These are phyloP conservation scores for Plantago rigida DNA, from an alignment of 305 asterid species.

Conservation along the genomic window DNA sequence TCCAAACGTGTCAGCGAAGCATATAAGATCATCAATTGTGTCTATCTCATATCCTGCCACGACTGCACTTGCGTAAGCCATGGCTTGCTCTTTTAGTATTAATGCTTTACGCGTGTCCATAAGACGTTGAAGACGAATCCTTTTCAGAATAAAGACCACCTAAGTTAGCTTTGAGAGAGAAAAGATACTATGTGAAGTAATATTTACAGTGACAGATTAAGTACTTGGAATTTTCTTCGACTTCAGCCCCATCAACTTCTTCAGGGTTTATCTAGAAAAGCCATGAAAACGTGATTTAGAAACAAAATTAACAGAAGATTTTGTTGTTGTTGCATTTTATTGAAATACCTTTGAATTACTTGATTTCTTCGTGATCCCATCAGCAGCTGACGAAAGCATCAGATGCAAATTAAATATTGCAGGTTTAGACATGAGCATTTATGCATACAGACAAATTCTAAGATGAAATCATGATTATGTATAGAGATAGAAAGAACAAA, in stretches of 20 bases:
- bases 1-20: constrained; percentile 68
- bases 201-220: constrained; percentile 17
- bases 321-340: constrained; percentile 1
- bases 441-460: constrained; percentile 10
- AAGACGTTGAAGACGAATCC: constrained; percentile 58
- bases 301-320: constrained; percentile 2
- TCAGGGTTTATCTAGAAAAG: constrained; percentile 37
- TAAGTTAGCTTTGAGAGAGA: constrained; percentile 17
- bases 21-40: constrained; percentile 53
- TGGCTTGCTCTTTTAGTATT: constrained; percentile 78
- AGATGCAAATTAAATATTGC: constrained; percentile 19
- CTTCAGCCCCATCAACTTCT: constrained; percentile 40
- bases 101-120: constrained; percentile 69
- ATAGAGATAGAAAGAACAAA: too few species aligned
- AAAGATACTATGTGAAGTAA: neutral
- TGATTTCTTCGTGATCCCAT: constrained; percentile 44
- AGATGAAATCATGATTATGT: neutral
- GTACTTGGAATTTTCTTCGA: constrained; percentile 67
- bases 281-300: constrained; percentile 23
- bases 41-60: constrained; percentile 82
- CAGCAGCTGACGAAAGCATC: constrained; percentile 33
- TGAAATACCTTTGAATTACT: constrained; percentile 42
- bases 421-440: neutral
- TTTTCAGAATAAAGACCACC: constrained; percentile 26
- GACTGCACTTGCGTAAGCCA: constrained; percentile 86